Evolutionary conservation across 139 green algal species (phyloP).

Genomic region (Chlorella vulgaris): DNA sequence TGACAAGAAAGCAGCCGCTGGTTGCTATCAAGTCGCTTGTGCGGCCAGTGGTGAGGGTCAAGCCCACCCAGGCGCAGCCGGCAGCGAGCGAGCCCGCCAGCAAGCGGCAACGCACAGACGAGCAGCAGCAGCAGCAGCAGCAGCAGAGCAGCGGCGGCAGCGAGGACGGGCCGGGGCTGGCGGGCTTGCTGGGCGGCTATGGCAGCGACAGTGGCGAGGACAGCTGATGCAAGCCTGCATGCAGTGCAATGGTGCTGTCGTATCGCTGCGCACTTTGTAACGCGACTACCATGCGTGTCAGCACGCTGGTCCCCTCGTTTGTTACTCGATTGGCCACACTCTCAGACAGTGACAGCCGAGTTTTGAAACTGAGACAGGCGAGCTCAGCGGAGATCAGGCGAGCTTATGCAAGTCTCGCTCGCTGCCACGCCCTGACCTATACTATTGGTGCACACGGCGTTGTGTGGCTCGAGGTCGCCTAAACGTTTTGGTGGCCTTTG

Average conservation of each 20-base stretch:
- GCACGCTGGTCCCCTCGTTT: no score
- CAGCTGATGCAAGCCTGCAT: neutral
- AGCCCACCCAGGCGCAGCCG: neutral
- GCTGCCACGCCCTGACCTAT: no score
- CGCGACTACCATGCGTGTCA: no score
- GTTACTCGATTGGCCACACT: no score
- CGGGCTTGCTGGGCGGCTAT: slow-evolving; percentile 41
- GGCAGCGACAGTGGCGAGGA: slow-evolving; percentile 27
- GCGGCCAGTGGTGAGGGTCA: slow-evolving; percentile 14
- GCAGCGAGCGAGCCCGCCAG: neutral
- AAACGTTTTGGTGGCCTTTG: no score
- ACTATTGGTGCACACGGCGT: no score
- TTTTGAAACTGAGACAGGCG: no score
- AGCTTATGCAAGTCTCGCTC: no score
- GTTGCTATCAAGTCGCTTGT: neutral
- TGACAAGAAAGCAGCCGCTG: neutral
- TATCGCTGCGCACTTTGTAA: neutral
- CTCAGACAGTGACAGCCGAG: no score
- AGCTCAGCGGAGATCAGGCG: no score
- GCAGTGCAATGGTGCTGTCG: neutral
- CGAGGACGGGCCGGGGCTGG: slow-evolving; percentile 12
- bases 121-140: no score
- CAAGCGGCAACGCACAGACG: slow-evolving; percentile 6
- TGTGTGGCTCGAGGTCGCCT: no score
- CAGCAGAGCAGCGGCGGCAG: neutral